Evolutionary conservation across 768 basidiomycete species (phyloP).

Genomic region (Harrya chromipes): DNA sequence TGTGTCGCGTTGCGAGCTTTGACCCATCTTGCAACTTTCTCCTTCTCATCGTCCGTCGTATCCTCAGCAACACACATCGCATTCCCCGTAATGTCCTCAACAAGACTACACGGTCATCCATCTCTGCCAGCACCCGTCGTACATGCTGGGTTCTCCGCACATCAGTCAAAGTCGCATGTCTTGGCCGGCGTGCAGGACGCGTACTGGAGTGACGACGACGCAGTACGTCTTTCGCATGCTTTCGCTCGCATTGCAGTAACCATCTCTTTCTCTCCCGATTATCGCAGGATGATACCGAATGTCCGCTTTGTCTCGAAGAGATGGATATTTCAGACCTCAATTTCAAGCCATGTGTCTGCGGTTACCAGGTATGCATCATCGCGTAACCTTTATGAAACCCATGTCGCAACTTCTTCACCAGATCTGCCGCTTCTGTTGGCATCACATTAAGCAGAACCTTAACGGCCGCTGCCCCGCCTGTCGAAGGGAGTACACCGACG

Average conservation of each 20-base stretch:
- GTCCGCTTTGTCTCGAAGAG: constrained; percentile 96
- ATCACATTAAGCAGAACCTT: constrained; percentile 94
- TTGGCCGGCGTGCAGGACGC: constrained; percentile 91
- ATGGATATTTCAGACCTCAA: constrained; percentile 99
- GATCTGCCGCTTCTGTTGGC: constrained; percentile 99
- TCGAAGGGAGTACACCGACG: constrained; percentile 87
- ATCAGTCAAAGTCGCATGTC: constrained; percentile 83
- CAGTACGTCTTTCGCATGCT: constrained; percentile 42
- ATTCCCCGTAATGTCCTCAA: constrained; percentile 41
- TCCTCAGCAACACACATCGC: not conserved
- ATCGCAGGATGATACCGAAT: constrained; percentile 90
- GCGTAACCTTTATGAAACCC: constrained; percentile 17
- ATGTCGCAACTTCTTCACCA: constrained; percentile 33
- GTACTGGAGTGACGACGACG: constrained; percentile 94
- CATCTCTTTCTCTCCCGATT: constrained; percentile 19
- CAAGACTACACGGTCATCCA: constrained; percentile 57
- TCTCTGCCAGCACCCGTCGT: constrained; percentile 72
- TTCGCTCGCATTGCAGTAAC: constrained; percentile 10
- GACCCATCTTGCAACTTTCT: constrained; percentile 12
- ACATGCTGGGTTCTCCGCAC: constrained; percentile 64
- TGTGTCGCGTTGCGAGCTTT: constrained; percentile 21
- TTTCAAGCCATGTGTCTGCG: constrained; percentile 98
- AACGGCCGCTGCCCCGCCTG: constrained; percentile 98
- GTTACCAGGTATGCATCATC: constrained; percentile 74
- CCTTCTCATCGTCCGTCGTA: constrained; percentile 19